phyloP scores from a whole-genome alignment of 1,139 yeast species.

The Nadsonia commutata region DNA sequence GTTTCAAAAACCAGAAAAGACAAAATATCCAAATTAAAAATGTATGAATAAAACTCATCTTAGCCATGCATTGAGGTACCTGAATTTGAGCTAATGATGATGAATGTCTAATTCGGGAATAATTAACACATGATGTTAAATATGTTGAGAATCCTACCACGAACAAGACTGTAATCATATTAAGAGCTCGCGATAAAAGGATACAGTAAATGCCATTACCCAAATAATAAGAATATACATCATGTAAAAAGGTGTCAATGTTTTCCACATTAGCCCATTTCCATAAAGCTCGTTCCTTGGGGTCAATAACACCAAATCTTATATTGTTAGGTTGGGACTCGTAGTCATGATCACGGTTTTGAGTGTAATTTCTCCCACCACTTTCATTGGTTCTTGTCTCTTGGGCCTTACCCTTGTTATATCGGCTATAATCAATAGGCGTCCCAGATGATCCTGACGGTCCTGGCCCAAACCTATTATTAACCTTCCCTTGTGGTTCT shows the following conservation, averaged over 20 bases:
- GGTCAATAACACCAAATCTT: constrained; percentile 20
- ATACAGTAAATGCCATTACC: constrained; percentile 80
- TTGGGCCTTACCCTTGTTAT: too few species aligned
- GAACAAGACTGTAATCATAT: constrained; percentile 59
- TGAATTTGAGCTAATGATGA: constrained; percentile 33
- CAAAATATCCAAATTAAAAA: constrained; percentile 49
- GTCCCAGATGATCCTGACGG: too few species aligned
- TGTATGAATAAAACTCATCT: constrained; percentile 34
- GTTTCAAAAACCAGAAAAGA: constrained; percentile 39
- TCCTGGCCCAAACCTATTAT: too few species aligned
- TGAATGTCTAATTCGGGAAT: constrained; percentile 29
- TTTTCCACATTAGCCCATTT: constrained; percentile 93
- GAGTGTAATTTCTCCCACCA: too few species aligned
- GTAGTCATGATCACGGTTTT: too few species aligned
- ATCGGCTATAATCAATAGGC: too few species aligned
- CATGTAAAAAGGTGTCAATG: constrained; percentile 69
- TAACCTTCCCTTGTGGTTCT: too few species aligned
- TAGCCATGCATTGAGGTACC: constrained; percentile 45
- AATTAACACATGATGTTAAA: constrained; percentile 73
- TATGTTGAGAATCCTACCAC: constrained; percentile 67
- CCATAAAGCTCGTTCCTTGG: constrained; percentile 79
- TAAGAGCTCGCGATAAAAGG: constrained; percentile 46
- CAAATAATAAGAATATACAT: constrained; percentile 68
- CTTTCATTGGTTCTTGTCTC: too few species aligned
- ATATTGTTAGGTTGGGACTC: not conserved